Conservation (phyloP, 1,284 basidiomycete genomes). For the Puccinia hordei region DNA sequence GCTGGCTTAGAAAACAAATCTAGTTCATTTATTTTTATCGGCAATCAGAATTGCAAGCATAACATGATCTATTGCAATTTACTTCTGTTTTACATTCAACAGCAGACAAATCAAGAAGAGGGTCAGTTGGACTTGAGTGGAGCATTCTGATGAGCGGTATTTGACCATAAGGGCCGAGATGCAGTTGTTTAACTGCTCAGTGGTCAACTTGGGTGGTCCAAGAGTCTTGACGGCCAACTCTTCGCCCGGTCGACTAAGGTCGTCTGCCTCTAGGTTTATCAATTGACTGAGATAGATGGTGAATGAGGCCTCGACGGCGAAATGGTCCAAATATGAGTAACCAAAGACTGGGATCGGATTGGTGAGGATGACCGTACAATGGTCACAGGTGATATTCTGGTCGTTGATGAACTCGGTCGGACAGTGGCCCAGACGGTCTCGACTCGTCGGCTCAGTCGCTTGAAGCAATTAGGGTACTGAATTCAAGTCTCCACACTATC, state of each 20-base stretch:
- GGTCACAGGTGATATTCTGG: constrained; percentile 33
- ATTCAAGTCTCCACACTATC: no score
- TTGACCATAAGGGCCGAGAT: constrained; percentile 50
- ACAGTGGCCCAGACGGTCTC: constrained; percentile 21
- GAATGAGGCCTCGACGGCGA: constrained; percentile 83
- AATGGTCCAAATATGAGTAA: constrained; percentile 95
- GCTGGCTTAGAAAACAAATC: no score
- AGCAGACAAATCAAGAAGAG: no score
- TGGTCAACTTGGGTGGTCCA: no score
- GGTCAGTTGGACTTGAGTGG: constrained; percentile 52
- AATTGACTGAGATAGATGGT: constrained; percentile 62
- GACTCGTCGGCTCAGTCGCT: constrained; percentile 17
- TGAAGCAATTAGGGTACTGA: not conserved
- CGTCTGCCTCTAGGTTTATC: constrained; percentile 41
- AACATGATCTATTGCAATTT: no score
- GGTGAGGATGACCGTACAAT: no score
- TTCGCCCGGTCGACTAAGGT: not conserved
- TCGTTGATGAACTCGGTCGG: constrained; percentile 31
- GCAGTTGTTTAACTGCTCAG: constrained; percentile 46
- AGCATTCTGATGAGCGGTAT: constrained; percentile 51
- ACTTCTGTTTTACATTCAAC: no score
- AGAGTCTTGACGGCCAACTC: no score
- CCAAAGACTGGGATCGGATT: no score
- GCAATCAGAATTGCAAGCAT: no score
- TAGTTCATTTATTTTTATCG: no score